Base-by-base conservation (phyloP, 371 early-diverging fungal species). In the Mortierella sp. region DNA sequence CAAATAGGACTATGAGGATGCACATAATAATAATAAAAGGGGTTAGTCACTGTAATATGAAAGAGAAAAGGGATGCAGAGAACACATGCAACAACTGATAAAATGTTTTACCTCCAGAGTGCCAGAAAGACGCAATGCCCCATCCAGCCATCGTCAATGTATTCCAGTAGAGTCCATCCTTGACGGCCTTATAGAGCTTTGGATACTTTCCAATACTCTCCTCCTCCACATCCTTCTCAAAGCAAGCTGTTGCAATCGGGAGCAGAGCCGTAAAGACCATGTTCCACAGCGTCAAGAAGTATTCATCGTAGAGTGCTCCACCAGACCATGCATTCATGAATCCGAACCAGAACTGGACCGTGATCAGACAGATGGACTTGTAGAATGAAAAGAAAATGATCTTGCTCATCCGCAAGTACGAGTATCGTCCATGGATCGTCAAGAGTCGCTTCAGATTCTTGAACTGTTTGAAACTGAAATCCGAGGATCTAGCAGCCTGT, bases 401-500 rank as follows among this genome's bases (percentile, higher is more conserved):
- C 72, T 87, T 87, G 64, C 90, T 84, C 60, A 93, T 81, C 28
- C 95, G 85, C 47, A 87, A 82, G 60, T 95, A 94, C 51, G 90
- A 86, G 86, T 89, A 94, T n/a, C 89, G 82, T 1, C 95, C 95
- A 63, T 95, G 95, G 32, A 94, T 92, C 43, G 93, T 82, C 53
- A 95, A 61, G 17, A 95, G 79, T 30, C 87, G 84, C 50, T 83
- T 83, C 63, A 97, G 78, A 64, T 86, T 88, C 62, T 86, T 81
- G 84, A 97, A 97, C 70, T 94, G 90, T 5, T 86, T 87, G 63
- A 97, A 89, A 44, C 93, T 87, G 78, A 93, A 96, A 80, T 97
- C 98, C 3, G 92, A 86, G 9, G 94, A 88, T 15, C 93, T 83
- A 4, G 92, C 86, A 6, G 97, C 95, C 52, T 94, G 94, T n/a